A percentile compares a stretch with the other conserved stretches of the same genome.
These are phyloP conservation scores for Metarhizium anisopliae DNA, from an alignment of 2,329 filamentous ascomycete species.

Conservation along the genomic window DNA sequence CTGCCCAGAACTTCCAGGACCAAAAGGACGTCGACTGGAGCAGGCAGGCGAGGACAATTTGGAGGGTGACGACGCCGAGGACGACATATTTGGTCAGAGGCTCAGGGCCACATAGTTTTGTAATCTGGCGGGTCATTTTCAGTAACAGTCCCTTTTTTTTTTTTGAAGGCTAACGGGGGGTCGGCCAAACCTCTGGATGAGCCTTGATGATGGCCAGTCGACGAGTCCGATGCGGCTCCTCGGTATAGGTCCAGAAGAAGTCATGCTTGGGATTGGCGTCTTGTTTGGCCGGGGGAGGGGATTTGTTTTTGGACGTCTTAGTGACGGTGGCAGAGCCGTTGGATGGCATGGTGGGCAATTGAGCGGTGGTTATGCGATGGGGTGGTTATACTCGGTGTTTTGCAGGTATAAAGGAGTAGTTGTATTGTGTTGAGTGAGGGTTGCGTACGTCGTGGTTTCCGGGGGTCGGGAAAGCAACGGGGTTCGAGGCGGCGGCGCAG, in stretches of 20 bases:
- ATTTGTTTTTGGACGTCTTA: conserved; percentile 20
- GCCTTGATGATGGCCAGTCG: conserved; percentile 95
- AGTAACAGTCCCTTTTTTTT: too few species aligned
- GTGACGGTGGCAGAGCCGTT: conserved; percentile 25
- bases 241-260: conserved; percentile 99
- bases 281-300: conserved; percentile 11
- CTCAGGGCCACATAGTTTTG: conserved; percentile 93
- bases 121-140: conserved; percentile 50
- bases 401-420: not conserved
- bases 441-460: too few species aligned
- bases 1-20: conserved; percentile 75
- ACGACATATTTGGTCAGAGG: conserved; percentile 94
- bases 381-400: not conserved
- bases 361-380: not conserved
- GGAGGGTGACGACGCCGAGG: conserved; percentile 69
- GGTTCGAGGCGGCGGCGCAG: not conserved
- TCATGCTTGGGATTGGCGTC: conserved; percentile 25
- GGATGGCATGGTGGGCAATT: conserved; percentile 14
- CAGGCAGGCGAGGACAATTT: conserved; percentile 67
- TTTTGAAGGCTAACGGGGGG: not conserved
- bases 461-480: not conserved
- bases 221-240: conserved; percentile 89
- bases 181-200: conserved; percentile 67
- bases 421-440: not conserved
- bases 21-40: conserved; percentile 71